Conservation (phyloP, 1,284 basidiomycete genomes). For the Marasmius oreades region DNA sequence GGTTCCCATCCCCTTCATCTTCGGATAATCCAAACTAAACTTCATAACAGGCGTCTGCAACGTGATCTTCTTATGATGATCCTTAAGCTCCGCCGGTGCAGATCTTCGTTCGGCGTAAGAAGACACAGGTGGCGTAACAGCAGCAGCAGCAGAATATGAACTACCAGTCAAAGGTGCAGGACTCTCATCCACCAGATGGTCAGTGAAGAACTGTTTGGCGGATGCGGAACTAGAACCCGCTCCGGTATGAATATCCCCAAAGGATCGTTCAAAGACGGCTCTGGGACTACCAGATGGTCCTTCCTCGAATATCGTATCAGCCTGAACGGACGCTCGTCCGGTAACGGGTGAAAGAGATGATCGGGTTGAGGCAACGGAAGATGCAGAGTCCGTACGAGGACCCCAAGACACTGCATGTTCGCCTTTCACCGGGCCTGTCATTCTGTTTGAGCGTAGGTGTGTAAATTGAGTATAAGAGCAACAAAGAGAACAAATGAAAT, state of each 20-base stretch:
- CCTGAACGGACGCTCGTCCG: slow-evolving; percentile 17
- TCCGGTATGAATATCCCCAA: too few relatives aligned
- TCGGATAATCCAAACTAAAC: slow-evolving; percentile 29
- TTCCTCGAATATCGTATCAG: slow-evolving; percentile 21
- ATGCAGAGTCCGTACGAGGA: slow-evolving; percentile 38
- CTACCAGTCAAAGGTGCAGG: slow-evolving; percentile 7
- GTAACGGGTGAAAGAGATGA: slow-evolving; percentile 25
- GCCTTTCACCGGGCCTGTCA: slow-evolving; percentile 57
- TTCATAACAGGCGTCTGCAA: slow-evolving; percentile 20
- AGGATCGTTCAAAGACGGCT: too few relatives aligned
- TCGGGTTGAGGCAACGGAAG: slow-evolving; percentile 31
- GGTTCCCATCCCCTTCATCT: slow-evolving; percentile 1
- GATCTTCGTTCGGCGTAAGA: slow-evolving; percentile 28
- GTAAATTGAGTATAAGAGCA: not conserved
- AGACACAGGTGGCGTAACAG: not conserved
- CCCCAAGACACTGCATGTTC: slow-evolving; percentile 60
- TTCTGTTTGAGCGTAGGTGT: slow-evolving; percentile 44
- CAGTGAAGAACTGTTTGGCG: slow-evolving; percentile 29
- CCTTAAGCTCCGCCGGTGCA: slow-evolving; percentile 51
- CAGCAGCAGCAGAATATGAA: not conserved
- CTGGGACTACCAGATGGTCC: too few relatives aligned
- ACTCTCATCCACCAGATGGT: slow-evolving; percentile 9
- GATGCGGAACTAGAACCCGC: too few relatives aligned
- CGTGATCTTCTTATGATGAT: slow-evolving; percentile 33
- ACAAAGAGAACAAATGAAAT: slow-evolving; percentile 1